These are phyloP conservation scores for Colletotrichum lini DNA, from an alignment of 2,329 filamentous ascomycete species.

Conservation along the genomic window DNA sequence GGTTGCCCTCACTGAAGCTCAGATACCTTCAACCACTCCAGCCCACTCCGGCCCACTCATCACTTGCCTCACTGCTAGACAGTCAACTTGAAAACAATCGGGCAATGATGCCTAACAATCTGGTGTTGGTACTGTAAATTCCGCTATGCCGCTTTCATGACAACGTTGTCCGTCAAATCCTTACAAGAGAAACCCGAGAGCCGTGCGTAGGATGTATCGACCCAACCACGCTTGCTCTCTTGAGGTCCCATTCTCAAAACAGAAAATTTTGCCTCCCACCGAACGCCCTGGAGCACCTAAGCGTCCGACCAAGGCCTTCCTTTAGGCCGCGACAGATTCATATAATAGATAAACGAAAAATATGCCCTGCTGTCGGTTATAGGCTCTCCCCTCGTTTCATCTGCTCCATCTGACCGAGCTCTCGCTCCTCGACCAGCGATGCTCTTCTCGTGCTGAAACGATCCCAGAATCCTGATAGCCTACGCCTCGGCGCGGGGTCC, in stretches of 20 bases:
- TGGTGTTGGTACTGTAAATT: conserved; percentile 4
- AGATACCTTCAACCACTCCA: not conserved
- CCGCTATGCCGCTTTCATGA: conserved; percentile 30
- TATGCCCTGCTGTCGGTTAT: not conserved
- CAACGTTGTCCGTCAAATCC: conserved; percentile 3
- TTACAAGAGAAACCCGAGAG: not conserved
- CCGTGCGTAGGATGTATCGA: conserved; percentile 15
- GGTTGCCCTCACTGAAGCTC: not conserved
- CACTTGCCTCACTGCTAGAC: not conserved
- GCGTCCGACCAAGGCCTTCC: not conserved
- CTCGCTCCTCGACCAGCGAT: conserved; percentile 1
- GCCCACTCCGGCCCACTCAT: not conserved
- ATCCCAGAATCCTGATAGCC: conserved; percentile 24
- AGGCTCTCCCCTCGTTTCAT: conserved; percentile 11
- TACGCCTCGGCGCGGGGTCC: conserved; percentile 29
- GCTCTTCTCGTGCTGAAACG: conserved; percentile 6
- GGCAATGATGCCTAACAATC: not conserved
- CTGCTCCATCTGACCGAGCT: not conserved
- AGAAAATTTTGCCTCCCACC: not conserved
- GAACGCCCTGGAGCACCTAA: not conserved
- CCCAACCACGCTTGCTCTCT: conserved; percentile 4
- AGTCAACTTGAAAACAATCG: not conserved
- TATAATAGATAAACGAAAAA: not conserved
- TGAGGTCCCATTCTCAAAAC: not conserved
- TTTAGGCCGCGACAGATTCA: not conserved